Conservation (phyloP, 768 basidiomycete species). For the Pulveroboletus sp. region DNA sequence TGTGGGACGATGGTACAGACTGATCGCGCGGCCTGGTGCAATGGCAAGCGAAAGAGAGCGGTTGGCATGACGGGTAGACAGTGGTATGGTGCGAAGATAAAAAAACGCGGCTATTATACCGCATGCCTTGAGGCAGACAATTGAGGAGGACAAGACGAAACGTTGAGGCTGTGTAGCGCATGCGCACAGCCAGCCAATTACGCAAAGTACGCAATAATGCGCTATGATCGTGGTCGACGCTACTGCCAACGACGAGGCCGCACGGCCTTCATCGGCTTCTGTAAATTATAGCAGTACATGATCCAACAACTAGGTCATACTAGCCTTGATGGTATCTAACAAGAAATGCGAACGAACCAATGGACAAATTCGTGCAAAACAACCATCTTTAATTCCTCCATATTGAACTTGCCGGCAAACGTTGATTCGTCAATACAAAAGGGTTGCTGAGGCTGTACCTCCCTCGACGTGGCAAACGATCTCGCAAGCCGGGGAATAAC, state of each 20-base stretch:
- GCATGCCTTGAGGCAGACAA: conserved; percentile 27
- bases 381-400: conserved; percentile 13
- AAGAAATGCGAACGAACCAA: conserved; percentile 2
- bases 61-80: not conserved
- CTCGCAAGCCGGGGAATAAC: conserved; percentile 57
- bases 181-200: not conserved
- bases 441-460: conserved; percentile 56
- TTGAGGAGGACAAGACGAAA: conserved; percentile 1
- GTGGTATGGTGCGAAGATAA: not conserved
- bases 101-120: conserved; percentile 5
- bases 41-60: conserved; percentile 1
- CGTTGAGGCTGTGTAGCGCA: conserved; percentile 13
- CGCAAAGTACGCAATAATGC: not conserved
- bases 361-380: not conserved
- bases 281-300: conserved; percentile 10
- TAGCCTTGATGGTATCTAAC: not conserved
- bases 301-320: conserved; percentile 6
- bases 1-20: conserved; percentile 21
- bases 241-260: not conserved
- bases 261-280: not conserved
- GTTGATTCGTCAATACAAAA: conserved; percentile 34
- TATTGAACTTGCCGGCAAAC: conserved; percentile 9
- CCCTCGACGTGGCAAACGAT: conserved; percentile 46
- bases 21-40: conserved; percentile 9
- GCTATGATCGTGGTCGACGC: no score